phyloP scores from a whole-genome alignment of 2,329 filamentous ascomycete species.

The Plectosphaerella sp. region DNA sequence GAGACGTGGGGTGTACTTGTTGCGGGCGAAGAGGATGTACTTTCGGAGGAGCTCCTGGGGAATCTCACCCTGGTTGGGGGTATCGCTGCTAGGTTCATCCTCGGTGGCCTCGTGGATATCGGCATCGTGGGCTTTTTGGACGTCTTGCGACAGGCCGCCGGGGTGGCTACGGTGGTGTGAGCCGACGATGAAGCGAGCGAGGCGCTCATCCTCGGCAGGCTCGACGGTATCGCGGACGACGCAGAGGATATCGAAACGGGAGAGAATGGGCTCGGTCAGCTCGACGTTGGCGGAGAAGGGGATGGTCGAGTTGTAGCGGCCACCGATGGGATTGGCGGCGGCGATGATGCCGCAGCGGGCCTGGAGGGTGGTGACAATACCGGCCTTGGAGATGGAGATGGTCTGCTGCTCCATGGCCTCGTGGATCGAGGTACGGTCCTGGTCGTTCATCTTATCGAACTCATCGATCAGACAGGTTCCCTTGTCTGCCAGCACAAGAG shows the following conservation, averaged over 20 bases:
- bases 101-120: conserved; percentile 18
- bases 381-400: conserved; percentile 97
- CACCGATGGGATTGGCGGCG: conserved; percentile 92
- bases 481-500: conserved; percentile 88
- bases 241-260: conserved; percentile 95
- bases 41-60: conserved; percentile 88
- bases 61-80: conserved; percentile 62
- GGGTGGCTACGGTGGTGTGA: conserved; percentile 91
- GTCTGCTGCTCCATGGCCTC: conserved; percentile 99
- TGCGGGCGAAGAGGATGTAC: conserved; percentile 92
- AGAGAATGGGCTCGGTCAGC: conserved; percentile 93
- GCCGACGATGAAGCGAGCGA: conserved; percentile 91
- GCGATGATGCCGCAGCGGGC: conserved; percentile 95
- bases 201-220: conserved; percentile 83
- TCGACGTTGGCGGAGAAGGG: conserved; percentile 97
- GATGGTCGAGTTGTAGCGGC: conserved; percentile 93
- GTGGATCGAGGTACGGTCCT: conserved; percentile 96
- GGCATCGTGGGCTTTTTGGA: conserved; percentile 60
- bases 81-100: conserved; percentile 27
- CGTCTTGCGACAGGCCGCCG: conserved; percentile 42
- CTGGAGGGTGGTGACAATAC: conserved; percentile 95
- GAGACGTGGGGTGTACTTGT: conserved; percentile 84
- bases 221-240: conserved; percentile 96
- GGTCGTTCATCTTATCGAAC: conserved; percentile 99
- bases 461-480: conserved; percentile 97